Percentiles rank a stretch among this genome's conserved stretches.
These are phyloP conservation scores for Carex scoparia DNA, from an alignment of 176 grass and related monocot genomes.

Conservation along the genomic window DNA sequence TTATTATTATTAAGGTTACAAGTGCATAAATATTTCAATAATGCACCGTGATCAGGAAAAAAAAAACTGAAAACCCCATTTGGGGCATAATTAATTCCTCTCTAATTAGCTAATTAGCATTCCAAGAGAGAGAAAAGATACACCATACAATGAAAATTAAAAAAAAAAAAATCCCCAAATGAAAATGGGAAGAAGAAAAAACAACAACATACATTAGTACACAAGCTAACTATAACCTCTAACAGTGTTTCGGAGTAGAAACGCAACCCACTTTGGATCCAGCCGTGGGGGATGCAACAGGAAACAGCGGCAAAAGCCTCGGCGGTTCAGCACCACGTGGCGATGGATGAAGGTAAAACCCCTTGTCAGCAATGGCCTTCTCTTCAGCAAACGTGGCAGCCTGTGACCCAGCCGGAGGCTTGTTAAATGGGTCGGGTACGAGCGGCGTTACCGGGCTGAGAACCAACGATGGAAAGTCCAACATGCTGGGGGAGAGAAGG, in stretches of 20 bases:
- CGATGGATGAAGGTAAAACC: slow-evolving; percentile 83
- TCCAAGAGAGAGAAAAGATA: slow-evolving; percentile 20
- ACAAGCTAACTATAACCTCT: slow-evolving; percentile 8
- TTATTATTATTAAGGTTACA: slow-evolving; percentile 23
- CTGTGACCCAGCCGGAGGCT: slow-evolving; percentile 51
- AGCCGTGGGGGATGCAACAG: slow-evolving; percentile 41
- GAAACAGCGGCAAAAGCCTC: slow-evolving; percentile 81
- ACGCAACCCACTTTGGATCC: background rate
- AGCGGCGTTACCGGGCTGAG: slow-evolving; percentile 85
- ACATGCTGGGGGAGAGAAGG: slow-evolving; percentile 52
- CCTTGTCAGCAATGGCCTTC: slow-evolving; percentile 88
- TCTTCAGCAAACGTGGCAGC: slow-evolving; percentile 72
- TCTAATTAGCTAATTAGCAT: slow-evolving; percentile 27
- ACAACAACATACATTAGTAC: background rate
- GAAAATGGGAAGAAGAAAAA: slow-evolving; percentile 17
- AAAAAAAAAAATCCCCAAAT: slow-evolving; percentile 10
- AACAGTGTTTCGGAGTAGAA: background rate
- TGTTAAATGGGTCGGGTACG: slow-evolving; percentile 59
- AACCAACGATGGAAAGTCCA: slow-evolving; percentile 69
- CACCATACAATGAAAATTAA: background rate
- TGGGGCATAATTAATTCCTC: slow-evolving; percentile 11
- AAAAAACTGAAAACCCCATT: background rate
- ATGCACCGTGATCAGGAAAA: slow-evolving; percentile 7
- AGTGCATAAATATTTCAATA: slow-evolving; percentile 3
- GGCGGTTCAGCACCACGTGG: slow-evolving; percentile 57